These are phyloP conservation scores for Helminthosporium solani DNA, from an alignment of 2,329 filamentous ascomycete species.

Conservation along the genomic window DNA sequence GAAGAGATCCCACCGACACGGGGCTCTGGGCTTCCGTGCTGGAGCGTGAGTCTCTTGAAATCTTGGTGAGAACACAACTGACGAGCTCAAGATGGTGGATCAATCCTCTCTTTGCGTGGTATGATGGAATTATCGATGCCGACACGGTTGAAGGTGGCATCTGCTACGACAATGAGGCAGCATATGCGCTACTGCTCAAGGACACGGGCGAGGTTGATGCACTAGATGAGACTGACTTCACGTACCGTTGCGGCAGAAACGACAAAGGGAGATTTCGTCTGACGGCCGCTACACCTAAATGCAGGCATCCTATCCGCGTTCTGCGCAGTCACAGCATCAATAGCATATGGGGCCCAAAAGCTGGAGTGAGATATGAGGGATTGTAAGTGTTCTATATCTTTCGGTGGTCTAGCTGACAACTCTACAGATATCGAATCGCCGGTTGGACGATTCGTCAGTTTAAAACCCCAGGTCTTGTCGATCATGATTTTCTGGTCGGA, in stretches of 20 bases:
- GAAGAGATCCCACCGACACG: conserved; percentile 37
- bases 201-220: conserved; percentile 43
- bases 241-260: conserved; percentile 42
- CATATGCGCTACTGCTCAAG: conserved; percentile 49
- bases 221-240: conserved; percentile 38
- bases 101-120: conserved; percentile 49
- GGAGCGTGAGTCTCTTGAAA: conserved; percentile 42
- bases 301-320: conserved; percentile 46
- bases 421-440: conserved; percentile 26
- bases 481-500: conserved; percentile 19
- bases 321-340: conserved; percentile 48
- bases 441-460: conserved; percentile 46
- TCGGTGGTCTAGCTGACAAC: background rate
- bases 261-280: conserved; percentile 49
- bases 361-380: conserved; percentile 52
- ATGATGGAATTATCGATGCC: conserved; percentile 51
- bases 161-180: conserved; percentile 44
- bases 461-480: conserved; percentile 13
- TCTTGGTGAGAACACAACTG: background rate
- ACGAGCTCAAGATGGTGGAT: conserved; percentile 54
- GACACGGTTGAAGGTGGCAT: conserved; percentile 46
- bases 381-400: conserved; percentile 39
- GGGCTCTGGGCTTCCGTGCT: conserved; percentile 48
- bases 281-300: conserved; percentile 44
- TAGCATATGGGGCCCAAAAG: conserved; percentile 49